phyloP scores from a whole-genome alignment of 768 basidiomycete species.

The Rhodotorula kratochvilovae region DNA sequence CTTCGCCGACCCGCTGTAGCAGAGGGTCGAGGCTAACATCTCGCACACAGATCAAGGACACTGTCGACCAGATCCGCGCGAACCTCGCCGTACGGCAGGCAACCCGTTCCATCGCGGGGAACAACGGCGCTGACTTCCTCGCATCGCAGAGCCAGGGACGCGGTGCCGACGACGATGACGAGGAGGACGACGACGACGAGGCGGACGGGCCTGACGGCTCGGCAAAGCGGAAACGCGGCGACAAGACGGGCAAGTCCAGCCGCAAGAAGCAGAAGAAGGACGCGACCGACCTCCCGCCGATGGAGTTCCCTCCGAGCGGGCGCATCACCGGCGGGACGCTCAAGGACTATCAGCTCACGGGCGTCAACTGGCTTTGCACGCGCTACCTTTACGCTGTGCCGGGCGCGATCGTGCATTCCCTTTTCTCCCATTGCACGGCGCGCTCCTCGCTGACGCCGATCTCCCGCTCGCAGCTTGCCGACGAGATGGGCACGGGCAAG shows the following conservation, averaged over 20 bases:
- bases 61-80: neutral
- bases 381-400: conserved; percentile 23
- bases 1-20: too few relatives aligned
- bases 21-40: too few relatives aligned
- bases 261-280: conserved; percentile 15
- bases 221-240: neutral
- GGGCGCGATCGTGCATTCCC: conserved; percentile 27
- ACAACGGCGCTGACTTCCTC: neutral
- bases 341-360: conserved; percentile 87
- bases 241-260: neutral
- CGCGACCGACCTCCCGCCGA: conserved; percentile 3
- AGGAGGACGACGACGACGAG: neutral
- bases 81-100: neutral
- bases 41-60: too few relatives aligned
- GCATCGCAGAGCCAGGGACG: neutral
- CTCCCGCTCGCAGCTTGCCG: conserved; percentile 31
- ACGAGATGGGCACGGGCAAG: conserved; percentile 52
- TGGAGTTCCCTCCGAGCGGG: conserved; percentile 57
- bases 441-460: too few relatives aligned
- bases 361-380: conserved; percentile 67
- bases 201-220: neutral
- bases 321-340: conserved; percentile 78
- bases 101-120: too few relatives aligned
- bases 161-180: neutral
- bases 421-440: too few relatives aligned